A percentile compares a stretch with the other conserved stretches of the same genome.
phyloP scores from a whole-genome alignment of 106 monocot species.

The Dioscorea zingiberensis region DNA sequence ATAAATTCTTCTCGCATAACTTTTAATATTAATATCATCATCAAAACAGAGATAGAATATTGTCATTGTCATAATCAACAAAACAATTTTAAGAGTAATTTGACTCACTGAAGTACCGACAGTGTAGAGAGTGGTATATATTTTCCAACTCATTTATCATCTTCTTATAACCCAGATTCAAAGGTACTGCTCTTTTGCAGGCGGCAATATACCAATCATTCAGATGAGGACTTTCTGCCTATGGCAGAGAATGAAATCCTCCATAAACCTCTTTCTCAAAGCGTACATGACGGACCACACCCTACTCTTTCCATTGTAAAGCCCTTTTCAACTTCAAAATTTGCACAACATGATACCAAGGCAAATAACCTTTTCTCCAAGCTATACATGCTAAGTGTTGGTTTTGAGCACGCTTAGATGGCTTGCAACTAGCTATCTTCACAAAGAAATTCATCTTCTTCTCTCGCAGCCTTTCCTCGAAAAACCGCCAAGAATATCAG shows the following conservation, averaged over 20 bases:
- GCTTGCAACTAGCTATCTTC: constrained; percentile 5
- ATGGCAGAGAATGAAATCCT: not conserved
- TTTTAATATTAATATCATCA: too few relatives aligned
- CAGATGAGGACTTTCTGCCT: not conserved
- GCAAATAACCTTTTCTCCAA: constrained; percentile 10
- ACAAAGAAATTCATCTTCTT: constrained; percentile 19
- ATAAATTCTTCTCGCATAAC: too few relatives aligned
- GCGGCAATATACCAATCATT: too few relatives aligned
- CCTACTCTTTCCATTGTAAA: not conserved
- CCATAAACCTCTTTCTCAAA: not conserved
- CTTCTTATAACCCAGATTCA: too few relatives aligned
- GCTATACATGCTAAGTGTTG: constrained; percentile 13
- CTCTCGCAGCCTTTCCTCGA: not conserved
- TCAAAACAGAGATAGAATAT: too few relatives aligned
- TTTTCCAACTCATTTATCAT: too few relatives aligned
- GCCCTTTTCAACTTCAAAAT: constrained; percentile 1
- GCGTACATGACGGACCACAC: not conserved
- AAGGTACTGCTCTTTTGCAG: too few relatives aligned
- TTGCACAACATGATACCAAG: constrained; percentile 2
- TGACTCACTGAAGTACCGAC: too few relatives aligned
- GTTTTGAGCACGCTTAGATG: not conserved
- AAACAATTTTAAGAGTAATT: too few relatives aligned
- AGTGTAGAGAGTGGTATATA: too few relatives aligned
- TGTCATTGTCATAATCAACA: too few relatives aligned
- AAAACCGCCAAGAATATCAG: not conserved